Evolutionary conservation across 257 asterid genomes (phyloP), one percentile per base, ranked within the genome.

Genomic region (Fraxinus americana): DNA sequence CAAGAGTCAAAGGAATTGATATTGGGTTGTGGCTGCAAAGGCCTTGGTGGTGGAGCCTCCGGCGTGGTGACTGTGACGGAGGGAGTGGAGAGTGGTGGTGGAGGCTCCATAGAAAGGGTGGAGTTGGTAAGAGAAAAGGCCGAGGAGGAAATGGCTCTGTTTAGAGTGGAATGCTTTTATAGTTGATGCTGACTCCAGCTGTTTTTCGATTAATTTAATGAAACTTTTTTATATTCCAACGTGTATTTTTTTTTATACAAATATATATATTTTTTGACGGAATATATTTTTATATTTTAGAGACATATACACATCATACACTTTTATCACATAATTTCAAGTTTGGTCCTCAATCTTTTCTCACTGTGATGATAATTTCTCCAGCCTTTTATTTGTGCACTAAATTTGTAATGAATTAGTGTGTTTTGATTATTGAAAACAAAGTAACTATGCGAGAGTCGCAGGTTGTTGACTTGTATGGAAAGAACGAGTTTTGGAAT

Each of bases 81-180:
- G 30, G 91, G 84, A 23, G 86, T 79, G 54, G 78, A 4, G n/a
- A 45, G 54, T 34, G 90, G 90, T 39, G 88, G 90, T 78, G 94
- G 89, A 73, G 85, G 85, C 87, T 93, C 98, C 98, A 93, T 93
- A 2, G 25, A 54, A 54, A 54, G 27, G 50, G 70, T 70, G 74
- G 61, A 50, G 70, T 17, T 13, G 23, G 38, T 19, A 6, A 54
- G 69, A 67, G 66, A 63, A 75, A 48, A 65, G 30, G n/a, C 25
- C 27, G 65, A 54, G 63, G 7, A 54, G 25, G 54, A 45, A 19
- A 54, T 54, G 65, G 25, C 65, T 16, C n/a, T 13, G 19, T 48
- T 2, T 16, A 48, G 27, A 54, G 23, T 4, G 65, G 65, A 54
- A 19, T 54, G 65, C n/a, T 54, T 54, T 52, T 52, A 17, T 52